Conservation (phyloP, 805 yeast genomes). For the Cyberlindnera xishuangbannaensis region DNA sequence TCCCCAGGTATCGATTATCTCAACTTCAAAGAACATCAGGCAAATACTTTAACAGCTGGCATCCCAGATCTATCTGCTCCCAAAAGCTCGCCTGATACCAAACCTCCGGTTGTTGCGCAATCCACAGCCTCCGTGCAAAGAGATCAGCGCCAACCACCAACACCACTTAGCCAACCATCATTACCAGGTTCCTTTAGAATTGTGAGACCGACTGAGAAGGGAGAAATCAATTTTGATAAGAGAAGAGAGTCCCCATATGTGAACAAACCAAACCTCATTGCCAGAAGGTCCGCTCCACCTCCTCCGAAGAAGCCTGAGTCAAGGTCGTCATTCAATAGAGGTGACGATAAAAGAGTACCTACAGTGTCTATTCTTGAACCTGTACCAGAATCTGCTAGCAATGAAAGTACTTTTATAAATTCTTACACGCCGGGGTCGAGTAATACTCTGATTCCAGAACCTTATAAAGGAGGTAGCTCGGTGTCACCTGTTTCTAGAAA, state of each 20-base stretch:
- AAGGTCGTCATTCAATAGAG: too few relatives aligned
- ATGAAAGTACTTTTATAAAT: constrained; percentile 25
- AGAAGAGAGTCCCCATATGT: constrained; percentile 71
- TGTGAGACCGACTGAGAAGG: constrained; percentile 52
- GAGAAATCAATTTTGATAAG: constrained; percentile 78
- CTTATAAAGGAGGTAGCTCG: constrained; percentile 27
- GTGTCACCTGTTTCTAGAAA: constrained; percentile 22
- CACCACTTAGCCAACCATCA: constrained; percentile 5
- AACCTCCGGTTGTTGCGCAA: too few relatives aligned
- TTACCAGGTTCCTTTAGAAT: constrained; percentile 53
- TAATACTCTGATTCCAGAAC: constrained; percentile 37
- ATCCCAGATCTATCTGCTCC: too few relatives aligned
- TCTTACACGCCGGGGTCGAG: constrained; percentile 40
- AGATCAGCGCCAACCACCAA: constrained; percentile 8
- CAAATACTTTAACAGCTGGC: not conserved
- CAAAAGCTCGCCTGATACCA: constrained; percentile 1
- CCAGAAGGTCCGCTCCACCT: constrained; percentile 67
- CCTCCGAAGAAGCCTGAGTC: constrained; percentile 39
- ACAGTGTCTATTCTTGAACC: constrained; percentile 15
- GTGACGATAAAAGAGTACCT: constrained; percentile 5
- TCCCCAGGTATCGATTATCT: constrained; percentile 42
- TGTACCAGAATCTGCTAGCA: constrained; percentile 20
- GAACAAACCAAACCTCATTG: constrained; percentile 48
- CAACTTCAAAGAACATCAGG: constrained; percentile 39
- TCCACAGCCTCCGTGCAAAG: too few relatives aligned